Base-by-base conservation (phyloP, 2,329 filamentous ascomycete species). In the Pyricularia sp. region DNA sequence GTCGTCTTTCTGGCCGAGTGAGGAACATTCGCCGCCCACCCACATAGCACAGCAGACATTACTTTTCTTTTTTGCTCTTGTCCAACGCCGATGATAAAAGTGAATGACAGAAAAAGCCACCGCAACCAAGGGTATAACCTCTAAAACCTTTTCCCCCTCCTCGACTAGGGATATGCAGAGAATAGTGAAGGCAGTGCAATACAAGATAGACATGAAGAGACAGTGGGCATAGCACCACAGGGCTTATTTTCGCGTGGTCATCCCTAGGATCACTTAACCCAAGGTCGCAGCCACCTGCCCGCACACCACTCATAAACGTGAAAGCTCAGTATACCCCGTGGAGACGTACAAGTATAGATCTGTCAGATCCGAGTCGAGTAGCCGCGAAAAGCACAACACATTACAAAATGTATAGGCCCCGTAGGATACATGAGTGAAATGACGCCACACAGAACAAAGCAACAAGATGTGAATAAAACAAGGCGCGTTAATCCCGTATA, bases 101-200 rank as follows among this genome's bases (percentile, higher is more conserved):
- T 61, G 58, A 61, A 61, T 61, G 58, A 61, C 58, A 61, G 23
- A 61, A 61, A 61, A 61, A 61, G 58, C 58, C 58, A 61, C 58
- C 66, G 50, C 66, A 67, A 36, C 65, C 66, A 61, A 58, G 66
- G 66, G 66, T 67, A 67, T 67, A 67, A 67, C 66, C 66, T 67
- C 66, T 67, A 55, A 7, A 67, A 61, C 58, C 65, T 26, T 28
- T 55, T 30, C 65, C 31, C 26, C 65, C 36, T 66, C 65, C 36
- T 50, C 58, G 23, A 61, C 58, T 61, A 61, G 58, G 12, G 23
- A 61, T 26, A 61, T 61, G 58, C 58, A 26, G 23, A 61, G 58
- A 61, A 61, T n/a, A 61, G 58, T 61, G 25, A 61, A 61, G n/a
- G 58, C n/a, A 61, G 58, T 61, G 58, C 58, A 26, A 26, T 61